These are phyloP conservation scores for Vicia villosa DNA, from an alignment of 306 rosid genomes.

Conservation along the genomic window DNA sequence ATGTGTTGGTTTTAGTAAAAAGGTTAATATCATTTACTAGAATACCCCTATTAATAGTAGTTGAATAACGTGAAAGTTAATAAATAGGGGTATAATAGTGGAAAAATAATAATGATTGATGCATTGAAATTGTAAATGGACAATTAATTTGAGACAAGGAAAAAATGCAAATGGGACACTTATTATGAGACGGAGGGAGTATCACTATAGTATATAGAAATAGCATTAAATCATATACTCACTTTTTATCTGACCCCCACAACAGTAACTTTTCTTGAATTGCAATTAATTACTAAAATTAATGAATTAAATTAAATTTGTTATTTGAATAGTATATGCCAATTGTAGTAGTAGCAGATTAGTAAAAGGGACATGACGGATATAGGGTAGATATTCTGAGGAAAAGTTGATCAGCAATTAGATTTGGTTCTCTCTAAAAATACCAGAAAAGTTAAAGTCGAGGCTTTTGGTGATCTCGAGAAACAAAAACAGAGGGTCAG, in stretches of 20 bases:
- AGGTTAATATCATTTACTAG: no score
- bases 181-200: no score
- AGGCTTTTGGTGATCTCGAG: slow-evolving; percentile 61
- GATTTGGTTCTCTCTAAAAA: slow-evolving; percentile 49
- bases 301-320: neutral
- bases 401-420: slow-evolving; percentile 47
- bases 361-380: slow-evolving; percentile 42
- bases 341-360: neutral
- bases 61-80: no score
- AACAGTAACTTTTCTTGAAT: slow-evolving; percentile 13
- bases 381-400: slow-evolving; percentile 44
- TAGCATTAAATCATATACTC: slow-evolving; percentile 36
- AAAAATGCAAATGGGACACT: no score
- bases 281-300: neutral
- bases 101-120: no score
- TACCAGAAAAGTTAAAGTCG: slow-evolving; percentile 48
- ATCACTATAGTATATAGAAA: slow-evolving; percentile 23
- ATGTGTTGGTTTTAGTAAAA: no score
- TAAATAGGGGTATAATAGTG: no score
- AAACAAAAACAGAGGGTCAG: slow-evolving; percentile 33
- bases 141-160: no score
- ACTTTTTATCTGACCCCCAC: slow-evolving; percentile 39
- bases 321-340: neutral
- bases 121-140: no score
- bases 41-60: no score